Conservation (phyloP, 2,329 filamentous ascomycete species). For the Immersiporthe knoxdaviesiana region DNA sequence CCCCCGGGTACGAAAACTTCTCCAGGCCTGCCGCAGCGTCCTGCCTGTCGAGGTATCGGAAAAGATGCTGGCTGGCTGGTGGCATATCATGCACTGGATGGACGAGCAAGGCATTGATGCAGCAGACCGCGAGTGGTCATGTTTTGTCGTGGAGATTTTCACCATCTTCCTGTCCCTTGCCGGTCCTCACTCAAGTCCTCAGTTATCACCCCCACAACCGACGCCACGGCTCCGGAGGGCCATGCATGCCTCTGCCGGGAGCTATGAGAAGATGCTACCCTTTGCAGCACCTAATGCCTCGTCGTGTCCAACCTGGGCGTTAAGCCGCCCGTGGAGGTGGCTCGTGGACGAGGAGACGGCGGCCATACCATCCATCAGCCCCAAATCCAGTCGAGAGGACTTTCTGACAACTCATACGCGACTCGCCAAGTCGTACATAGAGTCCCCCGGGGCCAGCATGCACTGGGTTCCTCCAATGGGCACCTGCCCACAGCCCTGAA, state of each 20-base stretch:
- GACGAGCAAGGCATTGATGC: conserved; percentile 49
- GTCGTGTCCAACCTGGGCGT: conserved; percentile 60
- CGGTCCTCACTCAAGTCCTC: not conserved
- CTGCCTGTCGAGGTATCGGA: conserved; percentile 61
- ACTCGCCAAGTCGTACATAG: conserved; percentile 68
- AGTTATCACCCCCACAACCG: conserved; percentile 20
- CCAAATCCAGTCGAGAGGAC: conserved; percentile 31
- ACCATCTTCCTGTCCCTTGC: conserved; percentile 65
- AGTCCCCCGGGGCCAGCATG: conserved; percentile 59
- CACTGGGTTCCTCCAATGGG: conserved; percentile 54
- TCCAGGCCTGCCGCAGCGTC: conserved; percentile 67
- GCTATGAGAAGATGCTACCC: conserved; percentile 46
- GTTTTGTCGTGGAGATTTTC: conserved; percentile 65
- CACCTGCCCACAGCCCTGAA: conserved; percentile 66
- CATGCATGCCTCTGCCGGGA: conserved; percentile 22
- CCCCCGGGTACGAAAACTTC: conserved; percentile 61
- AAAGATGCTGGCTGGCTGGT: conserved; percentile 71
- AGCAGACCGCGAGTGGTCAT: conserved; percentile 69
- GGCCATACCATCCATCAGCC: conserved; percentile 15
- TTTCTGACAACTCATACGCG: conserved; percentile 58
- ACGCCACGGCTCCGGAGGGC: conserved; percentile 44
- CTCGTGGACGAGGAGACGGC: conserved; percentile 59
- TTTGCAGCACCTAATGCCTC: conserved; percentile 53
- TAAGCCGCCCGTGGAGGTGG: conserved; percentile 72
- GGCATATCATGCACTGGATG: conserved; percentile 74